phyloP scores from a whole-genome alignment of 2,329 filamentous ascomycete genomes.

The Cucurbitaria berberidis region DNA sequence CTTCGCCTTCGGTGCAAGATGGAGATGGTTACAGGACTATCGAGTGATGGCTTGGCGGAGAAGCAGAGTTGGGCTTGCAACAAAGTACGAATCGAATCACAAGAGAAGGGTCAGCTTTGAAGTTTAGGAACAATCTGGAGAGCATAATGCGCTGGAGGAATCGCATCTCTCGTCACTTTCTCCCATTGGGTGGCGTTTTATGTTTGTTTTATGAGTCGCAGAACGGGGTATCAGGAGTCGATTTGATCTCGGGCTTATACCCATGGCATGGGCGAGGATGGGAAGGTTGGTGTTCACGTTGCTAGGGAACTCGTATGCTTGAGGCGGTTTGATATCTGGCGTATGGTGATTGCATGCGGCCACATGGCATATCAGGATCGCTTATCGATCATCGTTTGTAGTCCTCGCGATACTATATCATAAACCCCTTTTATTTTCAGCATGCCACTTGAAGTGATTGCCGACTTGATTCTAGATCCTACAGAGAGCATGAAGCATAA shows the following conservation, averaged over 20 bases:
- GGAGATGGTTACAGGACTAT: slow-evolving; percentile 28
- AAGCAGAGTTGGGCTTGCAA: slow-evolving; percentile 33
- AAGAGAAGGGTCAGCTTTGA: background rate
- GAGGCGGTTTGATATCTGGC: background rate
- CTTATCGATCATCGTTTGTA: background rate
- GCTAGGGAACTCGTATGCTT: background rate
- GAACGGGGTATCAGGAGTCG: slow-evolving; percentile 5
- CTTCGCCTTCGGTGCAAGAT: slow-evolving; percentile 35
- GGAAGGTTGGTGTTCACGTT: slow-evolving; percentile 9
- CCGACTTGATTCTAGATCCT: too few relatives aligned
- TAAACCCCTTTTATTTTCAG: background rate
- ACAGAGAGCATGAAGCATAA: background rate
- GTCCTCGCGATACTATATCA: background rate
- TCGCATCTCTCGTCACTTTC: slow-evolving; percentile 6
- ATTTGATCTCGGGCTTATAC: slow-evolving; percentile 14
- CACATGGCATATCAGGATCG: slow-evolving; percentile 1
- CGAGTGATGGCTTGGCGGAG: slow-evolving; percentile 9
- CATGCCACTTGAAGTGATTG: too few relatives aligned
- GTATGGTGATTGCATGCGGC: background rate
- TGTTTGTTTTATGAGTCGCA: slow-evolving; percentile 1
- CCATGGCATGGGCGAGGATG: slow-evolving; percentile 5
- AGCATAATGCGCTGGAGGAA: background rate
- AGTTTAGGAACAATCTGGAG: background rate
- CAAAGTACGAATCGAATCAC: slow-evolving; percentile 12
- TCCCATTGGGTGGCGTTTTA: slow-evolving; percentile 28